Conservation (phyloP, 1,284 basidiomycete species). For the Cryptococcus maquisensis region DNA sequence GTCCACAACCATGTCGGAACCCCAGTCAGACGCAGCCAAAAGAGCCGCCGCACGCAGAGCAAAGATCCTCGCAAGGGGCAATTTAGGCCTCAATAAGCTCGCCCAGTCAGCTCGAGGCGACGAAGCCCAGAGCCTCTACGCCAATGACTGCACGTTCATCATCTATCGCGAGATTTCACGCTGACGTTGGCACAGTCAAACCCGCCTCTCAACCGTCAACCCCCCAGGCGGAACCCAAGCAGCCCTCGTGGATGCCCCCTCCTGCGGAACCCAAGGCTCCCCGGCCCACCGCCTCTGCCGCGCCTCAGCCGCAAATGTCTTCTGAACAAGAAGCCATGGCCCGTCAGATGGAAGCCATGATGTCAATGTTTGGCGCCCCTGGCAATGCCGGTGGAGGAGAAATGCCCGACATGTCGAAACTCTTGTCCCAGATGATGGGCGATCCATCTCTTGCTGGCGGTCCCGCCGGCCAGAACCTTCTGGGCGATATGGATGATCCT, state of each 20-base stretch:
- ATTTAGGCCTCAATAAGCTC: constrained; percentile 42
- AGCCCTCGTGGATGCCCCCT: constrained; percentile 23
- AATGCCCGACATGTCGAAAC: constrained; percentile 29
- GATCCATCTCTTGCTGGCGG: background rate
- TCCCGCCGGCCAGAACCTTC: constrained; percentile 18
- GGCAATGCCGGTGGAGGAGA: constrained; percentile 12
- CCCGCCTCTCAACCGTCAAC: background rate
- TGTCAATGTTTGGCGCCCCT: constrained; percentile 38
- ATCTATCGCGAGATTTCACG: background rate
- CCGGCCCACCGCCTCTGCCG: constrained; percentile 3
- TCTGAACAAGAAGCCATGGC: constrained; percentile 32
- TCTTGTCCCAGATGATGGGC: constrained; percentile 35
- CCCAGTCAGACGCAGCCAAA: constrained; percentile 35
- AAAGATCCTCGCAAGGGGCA: constrained; percentile 48
- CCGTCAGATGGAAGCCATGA: constrained; percentile 36
- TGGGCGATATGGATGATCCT: constrained; percentile 37
- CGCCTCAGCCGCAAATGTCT: constrained; percentile 6
- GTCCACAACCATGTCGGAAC: constrained; percentile 23
- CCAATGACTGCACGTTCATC: constrained; percentile 19
- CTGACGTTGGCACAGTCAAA: background rate
- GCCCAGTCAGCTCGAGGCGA: constrained; percentile 46
- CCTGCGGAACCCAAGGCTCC: background rate
- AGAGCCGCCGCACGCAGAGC: constrained; percentile 48
- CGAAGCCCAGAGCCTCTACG: constrained; percentile 43
- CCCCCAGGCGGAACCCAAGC: background rate